phyloP scores from a whole-genome alignment of 225 moss, liverwort and hornwort genomes.

The Straminergon stramineum region DNA sequence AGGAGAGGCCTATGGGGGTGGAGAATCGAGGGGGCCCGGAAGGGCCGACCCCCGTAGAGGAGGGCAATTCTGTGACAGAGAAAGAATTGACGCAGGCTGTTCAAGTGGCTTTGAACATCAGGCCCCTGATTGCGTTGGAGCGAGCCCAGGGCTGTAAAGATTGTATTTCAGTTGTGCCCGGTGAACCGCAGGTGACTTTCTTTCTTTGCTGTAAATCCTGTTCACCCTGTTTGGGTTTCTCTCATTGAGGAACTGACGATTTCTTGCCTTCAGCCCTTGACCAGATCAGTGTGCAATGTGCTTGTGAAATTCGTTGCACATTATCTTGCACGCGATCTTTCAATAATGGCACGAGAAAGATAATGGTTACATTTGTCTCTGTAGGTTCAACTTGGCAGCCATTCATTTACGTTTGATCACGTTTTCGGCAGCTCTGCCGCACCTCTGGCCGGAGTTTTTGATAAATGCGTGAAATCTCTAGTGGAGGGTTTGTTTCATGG shows the following conservation, averaged over 20 bases:
- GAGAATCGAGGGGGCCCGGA: conserved; percentile 16
- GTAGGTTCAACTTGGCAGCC: conserved; percentile 95
- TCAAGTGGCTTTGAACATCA: conserved; percentile 80
- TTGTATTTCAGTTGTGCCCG: conserved; percentile 66
- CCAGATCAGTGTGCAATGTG: neutral
- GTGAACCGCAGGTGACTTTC: conserved; percentile 68
- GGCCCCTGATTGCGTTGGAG: conserved; percentile 77
- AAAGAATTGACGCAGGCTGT: conserved; percentile 77
- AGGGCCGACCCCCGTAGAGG: conserved; percentile 1
- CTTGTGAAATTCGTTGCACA: neutral
- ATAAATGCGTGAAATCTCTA: conserved; percentile 80
- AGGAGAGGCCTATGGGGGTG: conserved; percentile 16
- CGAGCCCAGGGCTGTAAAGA: conserved; percentile 90
- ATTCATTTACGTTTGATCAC: conserved; percentile 89
- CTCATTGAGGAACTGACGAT: neutral
- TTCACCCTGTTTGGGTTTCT: neutral
- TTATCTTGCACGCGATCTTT: neutral
- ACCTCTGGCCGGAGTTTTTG: conserved; percentile 64
- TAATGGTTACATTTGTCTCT: neutral
- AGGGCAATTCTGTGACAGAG: conserved; percentile 15
- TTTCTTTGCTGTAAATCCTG: neutral
- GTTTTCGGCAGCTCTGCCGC: conserved; percentile 75
- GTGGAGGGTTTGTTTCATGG: conserved; percentile 92
- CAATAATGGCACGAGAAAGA: too few species aligned
- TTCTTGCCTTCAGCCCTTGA: neutral